A percentile compares a stretch with the other conserved stretches of the same genome.
These are phyloP conservation scores for Hypoxylon fragiforme DNA, from an alignment of 495 filamentous ascomycete genomes.

Conservation along the genomic window DNA sequence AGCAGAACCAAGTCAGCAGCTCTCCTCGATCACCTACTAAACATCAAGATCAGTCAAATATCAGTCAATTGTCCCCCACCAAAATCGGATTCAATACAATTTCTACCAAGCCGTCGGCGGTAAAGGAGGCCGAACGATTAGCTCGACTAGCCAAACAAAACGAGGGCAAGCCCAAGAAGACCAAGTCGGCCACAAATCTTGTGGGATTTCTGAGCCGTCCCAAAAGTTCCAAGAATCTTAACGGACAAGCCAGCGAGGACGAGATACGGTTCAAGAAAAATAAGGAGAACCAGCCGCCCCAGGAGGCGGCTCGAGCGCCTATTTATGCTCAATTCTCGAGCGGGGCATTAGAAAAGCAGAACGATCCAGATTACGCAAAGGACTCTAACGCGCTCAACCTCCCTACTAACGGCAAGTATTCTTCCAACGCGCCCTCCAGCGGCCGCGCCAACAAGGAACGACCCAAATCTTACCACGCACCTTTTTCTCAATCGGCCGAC, in stretches of 20 bases:
- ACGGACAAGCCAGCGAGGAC: conserved; percentile 44
- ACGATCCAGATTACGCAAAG: conserved; percentile 9
- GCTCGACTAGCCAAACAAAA: conserved; percentile 49
- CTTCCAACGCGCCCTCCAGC: conserved; percentile 15
- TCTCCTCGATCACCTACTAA: conserved; percentile 45
- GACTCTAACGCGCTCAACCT: neutral
- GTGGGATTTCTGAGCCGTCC: conserved; percentile 64
- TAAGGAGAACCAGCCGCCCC: conserved; percentile 73
- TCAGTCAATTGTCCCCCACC: conserved; percentile 47
- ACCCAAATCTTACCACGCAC: conserved; percentile 36
- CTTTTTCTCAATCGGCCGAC: conserved; percentile 41
- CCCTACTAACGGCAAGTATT: conserved; percentile 3
- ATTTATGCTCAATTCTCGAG: conserved; percentile 75
- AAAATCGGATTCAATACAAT: conserved; percentile 71
- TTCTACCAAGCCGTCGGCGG: conserved; percentile 63
- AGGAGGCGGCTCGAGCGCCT: conserved; percentile 61
- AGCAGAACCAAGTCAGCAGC: conserved; percentile 51
- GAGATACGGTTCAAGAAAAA: conserved; percentile 57
- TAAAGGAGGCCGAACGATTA: conserved; percentile 59
- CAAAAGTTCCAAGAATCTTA: conserved; percentile 60
- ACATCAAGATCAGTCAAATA: conserved; percentile 24
- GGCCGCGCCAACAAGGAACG: conserved; percentile 25
- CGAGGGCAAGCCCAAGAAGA: conserved; percentile 71
- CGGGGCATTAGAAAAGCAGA: conserved; percentile 36
- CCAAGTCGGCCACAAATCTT: conserved; percentile 81